Evolutionary conservation across 2,329 filamentous ascomycete genomes (phyloP), one percentile per base, ranked within the genome.

Genomic region (Aphanoascus verrucosus): DNA sequence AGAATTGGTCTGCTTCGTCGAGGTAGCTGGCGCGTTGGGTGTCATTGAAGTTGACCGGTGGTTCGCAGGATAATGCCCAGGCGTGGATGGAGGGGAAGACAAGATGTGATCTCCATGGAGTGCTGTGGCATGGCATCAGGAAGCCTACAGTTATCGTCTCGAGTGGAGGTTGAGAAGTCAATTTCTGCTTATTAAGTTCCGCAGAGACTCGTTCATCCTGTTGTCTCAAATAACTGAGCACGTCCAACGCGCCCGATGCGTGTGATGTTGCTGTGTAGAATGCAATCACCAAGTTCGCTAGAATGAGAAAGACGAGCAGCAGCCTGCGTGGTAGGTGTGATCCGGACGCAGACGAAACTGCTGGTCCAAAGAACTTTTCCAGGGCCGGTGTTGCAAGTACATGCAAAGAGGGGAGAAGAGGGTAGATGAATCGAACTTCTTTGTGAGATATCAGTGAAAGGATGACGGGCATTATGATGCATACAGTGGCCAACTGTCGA

Each of bases 341-440:
- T 12, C 52, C 63, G 17, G 63, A 62, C 3, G 64, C 62, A 4
- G 61, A 65, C 32, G 64, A 67, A 20, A 74, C 56, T 5, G 67
- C 64, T 8, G 71, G 73, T 7, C 72, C 70, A 66, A 91, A 88
- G 71, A 87, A 89, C 7, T 74, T 67, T 2, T 79, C 74, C 14
- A 87, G 70, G 2, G 82, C 77, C 0, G 81, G 79, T 0, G 88
- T 88, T 1, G 86, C 81, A 38, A 97, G 74, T 57, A 95, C 73
- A 65, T 93, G 88, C 5, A 98, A 77, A n/a, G 84, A 78, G 1
- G 93, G 91, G 1, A 97, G 78, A 15, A 98, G 78, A 1, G 93
- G 91, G 63, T 94, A 95, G 60, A 97, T 86, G 73, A 98, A 98
- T 63, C 93, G 88, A 61, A 95, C 87, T 75, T 98, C 93, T 68